phyloP scores from a whole-genome alignment of 2,329 filamentous ascomycete genomes.

The Microthyrium microscopicum region DNA sequence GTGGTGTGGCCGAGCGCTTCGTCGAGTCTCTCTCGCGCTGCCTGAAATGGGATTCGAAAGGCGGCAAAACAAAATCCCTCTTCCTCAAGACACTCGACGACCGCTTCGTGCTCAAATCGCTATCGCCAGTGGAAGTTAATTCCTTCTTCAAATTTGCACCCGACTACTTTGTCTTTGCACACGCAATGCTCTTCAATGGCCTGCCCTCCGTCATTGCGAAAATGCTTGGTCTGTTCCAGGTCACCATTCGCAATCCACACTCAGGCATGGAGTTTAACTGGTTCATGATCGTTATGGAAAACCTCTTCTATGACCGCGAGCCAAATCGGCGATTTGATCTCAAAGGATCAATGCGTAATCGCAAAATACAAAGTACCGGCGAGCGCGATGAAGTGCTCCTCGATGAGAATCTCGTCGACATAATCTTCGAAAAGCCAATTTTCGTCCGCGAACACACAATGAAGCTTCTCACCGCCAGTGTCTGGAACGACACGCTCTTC shows the following conservation, averaged over 20 bases:
- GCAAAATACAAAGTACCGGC: slow-evolving; percentile 88
- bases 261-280: slow-evolving; percentile 90
- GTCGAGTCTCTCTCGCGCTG: slow-evolving; percentile 90
- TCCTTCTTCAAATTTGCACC: slow-evolving; percentile 92
- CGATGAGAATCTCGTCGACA: slow-evolving; percentile 98
- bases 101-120: slow-evolving; percentile 77
- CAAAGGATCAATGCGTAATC: slow-evolving; percentile 96
- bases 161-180: slow-evolving; percentile 95
- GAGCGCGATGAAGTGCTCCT: slow-evolving; percentile 92
- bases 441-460: slow-evolving; percentile 94
- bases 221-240: slow-evolving; percentile 97
- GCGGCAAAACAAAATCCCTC: slow-evolving; percentile 92
- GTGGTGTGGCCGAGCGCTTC: slow-evolving; percentile 82
- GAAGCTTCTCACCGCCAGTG: slow-evolving; percentile 74
- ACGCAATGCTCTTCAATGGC: slow-evolving; percentile 81
- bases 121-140: slow-evolving; percentile 80
- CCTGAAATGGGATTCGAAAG: slow-evolving; percentile 94
- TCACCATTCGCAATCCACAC: slow-evolving; percentile 86
- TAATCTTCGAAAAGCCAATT: slow-evolving; percentile 91
- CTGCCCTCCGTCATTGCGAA: slow-evolving; percentile 94
- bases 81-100: slow-evolving; percentile 96
- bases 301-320: slow-evolving; percentile 87
- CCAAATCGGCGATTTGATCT: slow-evolving; percentile 73
- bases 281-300: slow-evolving; percentile 91
- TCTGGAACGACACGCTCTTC: slow-evolving; percentile 97